Base-by-base conservation (phyloP, 1,284 basidiomycete species). In the Leccinum huronense region DNA sequence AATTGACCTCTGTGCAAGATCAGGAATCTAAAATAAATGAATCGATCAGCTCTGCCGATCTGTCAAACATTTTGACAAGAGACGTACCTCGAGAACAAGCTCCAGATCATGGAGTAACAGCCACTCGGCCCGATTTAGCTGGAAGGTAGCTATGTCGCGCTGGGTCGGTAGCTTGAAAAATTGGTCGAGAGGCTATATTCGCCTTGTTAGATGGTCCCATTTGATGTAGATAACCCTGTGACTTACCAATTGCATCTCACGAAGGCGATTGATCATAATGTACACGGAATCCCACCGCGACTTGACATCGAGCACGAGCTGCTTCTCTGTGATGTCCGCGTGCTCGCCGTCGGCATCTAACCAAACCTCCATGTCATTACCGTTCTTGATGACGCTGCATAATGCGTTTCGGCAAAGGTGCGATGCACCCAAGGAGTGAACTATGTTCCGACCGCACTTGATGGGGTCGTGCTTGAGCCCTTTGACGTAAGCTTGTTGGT, bases 71-170 rank as follows among this genome's bases (percentile, higher is more conserved):
- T 36, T 36, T 36, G 34, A 13, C n/a, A 23, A 30, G n/a, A 14
- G 13, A 23, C 34, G 6, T 51, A 51, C 45, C 45, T 53, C 19
- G n/a, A 59, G 58, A 13, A 59, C 11, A 7, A 59, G 13, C n/a
- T 59, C 58, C 58, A 59, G 23, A 13, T 59, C 19, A 34, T 59
- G 58, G 7, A 59, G 58, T 34, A 59, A 27, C 9, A 59, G 33
- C 45, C 58, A 59, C 2, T 59, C 19, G 11, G 30, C 19, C 3
- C 34, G 5, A 27, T 36, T 36, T 7, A 59, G 58, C 11, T 51
- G 5, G 33, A 59, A 51, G n/a, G 48, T 3, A 33, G 19, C 11
- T 3, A 59, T 51, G 33, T 59, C 33, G 16, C n/a, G 33, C 33
- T 59, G 45, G 11, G 58, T 59, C 10, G 45, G 45, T 16, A 59